A percentile compares a stretch with the other conserved stretches of the same genome.
These are phyloP conservation scores for Backusella luteola DNA, from an alignment of 192 early-diverging fungal genomes.

Conservation along the genomic window DNA sequence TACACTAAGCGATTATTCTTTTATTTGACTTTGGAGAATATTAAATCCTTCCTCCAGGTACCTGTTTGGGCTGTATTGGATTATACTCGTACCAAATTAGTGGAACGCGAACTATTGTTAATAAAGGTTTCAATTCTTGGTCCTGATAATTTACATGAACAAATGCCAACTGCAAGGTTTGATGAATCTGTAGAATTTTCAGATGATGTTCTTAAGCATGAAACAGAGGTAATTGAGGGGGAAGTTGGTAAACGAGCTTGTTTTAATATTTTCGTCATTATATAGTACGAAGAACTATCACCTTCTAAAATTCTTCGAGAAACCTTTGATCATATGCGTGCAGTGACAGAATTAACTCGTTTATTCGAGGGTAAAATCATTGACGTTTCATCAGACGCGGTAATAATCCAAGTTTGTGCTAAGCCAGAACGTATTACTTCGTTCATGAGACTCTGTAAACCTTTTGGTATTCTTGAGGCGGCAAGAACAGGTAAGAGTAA, in stretches of 20 bases:
- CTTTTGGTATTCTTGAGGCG: conserved; percentile 93
- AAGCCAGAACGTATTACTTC: conserved; percentile 87
- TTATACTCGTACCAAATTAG: conserved; percentile 82
- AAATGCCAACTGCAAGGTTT: conserved; percentile 31
- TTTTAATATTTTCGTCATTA: background rate
- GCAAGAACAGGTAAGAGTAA: conserved; percentile 68
- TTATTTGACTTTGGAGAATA: background rate
- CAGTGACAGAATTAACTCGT: conserved; percentile 75
- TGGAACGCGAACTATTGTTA: conserved; percentile 90
- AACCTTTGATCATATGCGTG: conserved; percentile 62
- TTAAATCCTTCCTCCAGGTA: conserved; percentile 31
- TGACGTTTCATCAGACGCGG: conserved; percentile 82
- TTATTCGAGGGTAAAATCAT: conserved; percentile 85
- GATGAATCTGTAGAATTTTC: conserved; percentile 31
- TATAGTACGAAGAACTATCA: background rate
- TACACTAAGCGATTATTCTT: too few species aligned
- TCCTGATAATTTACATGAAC: conserved; percentile 58
- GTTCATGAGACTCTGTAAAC: conserved; percentile 89
- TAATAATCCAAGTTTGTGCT: conserved; percentile 83
- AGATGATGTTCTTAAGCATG: conserved; percentile 8
- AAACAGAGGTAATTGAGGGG: conserved; percentile 4
- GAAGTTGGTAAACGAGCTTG: background rate
- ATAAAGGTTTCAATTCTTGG: conserved; percentile 86
- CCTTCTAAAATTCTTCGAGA: conserved; percentile 47
- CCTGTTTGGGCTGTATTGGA: conserved; percentile 98